Evolutionary conservation across 805 yeast genomes (phyloP), one percentile per base, ranked within the genome.

Genomic region (Soucietia sequanensis): DNA sequence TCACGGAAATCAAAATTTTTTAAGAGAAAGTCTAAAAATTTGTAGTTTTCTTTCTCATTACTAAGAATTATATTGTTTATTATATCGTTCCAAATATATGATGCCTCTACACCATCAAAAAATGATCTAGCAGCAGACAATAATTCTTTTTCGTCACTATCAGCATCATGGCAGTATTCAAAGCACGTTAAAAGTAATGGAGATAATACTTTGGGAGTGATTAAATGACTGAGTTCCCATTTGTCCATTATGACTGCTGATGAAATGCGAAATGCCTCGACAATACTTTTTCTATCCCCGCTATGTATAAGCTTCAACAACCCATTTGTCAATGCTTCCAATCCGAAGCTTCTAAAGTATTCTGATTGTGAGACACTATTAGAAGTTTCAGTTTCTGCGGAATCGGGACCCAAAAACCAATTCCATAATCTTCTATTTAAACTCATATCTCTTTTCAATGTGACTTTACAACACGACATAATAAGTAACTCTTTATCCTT

Each of bases 361-460:
- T 69, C 70, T 4, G 73, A 56, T 37, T 80, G 57, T 5, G 65
- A 42, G 16, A 59, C 39, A 22, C 22, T 22, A 20, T 33, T 31
- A 1, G 33, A 20, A 9, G 37, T 34, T 5, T 38, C 44, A n/a
- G 33, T 19, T 3, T 35, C 37, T 30, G 35, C 23, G 13, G 38
- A 11, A 2, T 52, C 55, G 2, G 96, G 93, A 0, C 98, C 97
- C 19, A 91, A 59, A 6, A 93, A 63, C 95, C 96, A 93, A 39
- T 75, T 81, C 96, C 98, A 90, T 14, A 93, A 69, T 48, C 99
- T 74, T 58, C 99, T 73, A 57, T 93, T 93, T 39, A 93, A 70
- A 6, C 97, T 88, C 96, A 93, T 88, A 58, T 93, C 99, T 47
- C 81, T 81, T 29, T 83, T 78, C 28, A 88, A 63, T 2, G 93